Evolutionary conservation across 2,329 filamentous ascomycete genomes (phyloP).

Genomic region (Paracoccidioides brasiliensis): DNA sequence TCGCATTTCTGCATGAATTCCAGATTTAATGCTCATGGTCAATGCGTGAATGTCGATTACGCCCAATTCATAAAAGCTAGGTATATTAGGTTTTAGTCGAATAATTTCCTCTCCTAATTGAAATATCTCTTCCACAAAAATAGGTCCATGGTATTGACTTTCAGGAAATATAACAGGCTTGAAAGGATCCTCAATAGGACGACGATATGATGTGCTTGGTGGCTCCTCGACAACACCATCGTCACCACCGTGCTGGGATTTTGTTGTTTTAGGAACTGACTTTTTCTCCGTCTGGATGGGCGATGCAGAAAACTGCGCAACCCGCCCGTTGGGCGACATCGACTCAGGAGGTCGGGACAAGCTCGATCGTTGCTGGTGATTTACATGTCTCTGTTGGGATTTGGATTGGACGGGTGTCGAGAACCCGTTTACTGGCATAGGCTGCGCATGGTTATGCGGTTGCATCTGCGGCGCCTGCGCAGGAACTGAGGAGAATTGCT

Average conservation of each 20-base stretch:
- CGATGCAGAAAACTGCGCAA: slow-evolving; percentile 4
- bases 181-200: slow-evolving; percentile 27
- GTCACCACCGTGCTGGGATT: slow-evolving; percentile 3
- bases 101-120: slow-evolving; percentile 55
- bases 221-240: slow-evolving; percentile 4
- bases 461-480: slow-evolving; percentile 12
- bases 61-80: slow-evolving; percentile 63
- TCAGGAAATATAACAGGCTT: slow-evolving; percentile 34
- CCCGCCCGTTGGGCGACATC: slow-evolving; percentile 13
- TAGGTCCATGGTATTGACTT: slow-evolving; percentile 54
- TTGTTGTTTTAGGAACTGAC: slow-evolving; percentile 12
- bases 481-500: slow-evolving; percentile 17
- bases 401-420: slow-evolving; percentile 25
- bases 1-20: slow-evolving; percentile 79
- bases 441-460: slow-evolving; percentile 19
- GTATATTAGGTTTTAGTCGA: slow-evolving; percentile 59
- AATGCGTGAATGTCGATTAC: slow-evolving; percentile 82
- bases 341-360: slow-evolving; percentile 17
- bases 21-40: slow-evolving; percentile 78
- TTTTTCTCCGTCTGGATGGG: slow-evolving; percentile 11
- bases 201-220: slow-evolving; percentile 4
- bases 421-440: slow-evolving; percentile 27
- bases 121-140: slow-evolving; percentile 52
- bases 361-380: slow-evolving; percentile 16
- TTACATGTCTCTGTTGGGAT: slow-evolving; percentile 18